Evolutionary conservation across 176 grass and related monocot species (phyloP).

Genomic region (Bothriochloa decipiens): DNA sequence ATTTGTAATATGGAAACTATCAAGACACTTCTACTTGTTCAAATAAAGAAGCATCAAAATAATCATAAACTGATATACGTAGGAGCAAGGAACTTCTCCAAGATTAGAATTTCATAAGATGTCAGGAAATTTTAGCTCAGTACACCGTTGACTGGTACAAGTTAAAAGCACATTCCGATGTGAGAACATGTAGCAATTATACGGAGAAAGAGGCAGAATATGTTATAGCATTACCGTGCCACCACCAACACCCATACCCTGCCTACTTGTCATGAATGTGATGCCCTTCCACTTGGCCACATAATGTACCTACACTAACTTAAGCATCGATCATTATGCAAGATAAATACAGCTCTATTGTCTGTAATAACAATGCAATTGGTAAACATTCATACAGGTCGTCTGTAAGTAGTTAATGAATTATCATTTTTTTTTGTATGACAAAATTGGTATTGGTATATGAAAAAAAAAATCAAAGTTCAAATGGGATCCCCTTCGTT

Average conservation of each 20-base stretch:
- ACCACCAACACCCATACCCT: conserved; percentile 88
- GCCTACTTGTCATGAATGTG: conserved; percentile 98
- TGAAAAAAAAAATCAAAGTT: not conserved
- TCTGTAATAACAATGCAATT: not conserved
- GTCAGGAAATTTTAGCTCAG: not conserved
- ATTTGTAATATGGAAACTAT: not conserved
- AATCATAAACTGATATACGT: not conserved
- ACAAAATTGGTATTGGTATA: not conserved
- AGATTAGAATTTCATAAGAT: conserved; percentile 1
- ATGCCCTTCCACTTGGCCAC: conserved; percentile 98
- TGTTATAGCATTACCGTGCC: conserved; percentile 70
- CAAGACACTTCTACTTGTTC: not conserved
- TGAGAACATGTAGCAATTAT: not conserved
- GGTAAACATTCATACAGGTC: conserved; percentile 1
- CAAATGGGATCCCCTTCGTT: not conserved
- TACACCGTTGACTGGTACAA: not conserved
- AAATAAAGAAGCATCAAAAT: conserved; percentile 6
- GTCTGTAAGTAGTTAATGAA: not conserved
- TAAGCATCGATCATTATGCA: conserved; percentile 27
- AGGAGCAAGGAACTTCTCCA: conserved; percentile 5
- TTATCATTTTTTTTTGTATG: not conserved
- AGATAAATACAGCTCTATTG: not conserved
- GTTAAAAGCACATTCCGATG: not conserved
- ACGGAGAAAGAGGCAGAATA: conserved; percentile 30
- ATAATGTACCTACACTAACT: conserved; percentile 84